Evolutionary conservation across 345 rosid genomes (phyloP).

Genomic region (Reutealis trisperma): DNA sequence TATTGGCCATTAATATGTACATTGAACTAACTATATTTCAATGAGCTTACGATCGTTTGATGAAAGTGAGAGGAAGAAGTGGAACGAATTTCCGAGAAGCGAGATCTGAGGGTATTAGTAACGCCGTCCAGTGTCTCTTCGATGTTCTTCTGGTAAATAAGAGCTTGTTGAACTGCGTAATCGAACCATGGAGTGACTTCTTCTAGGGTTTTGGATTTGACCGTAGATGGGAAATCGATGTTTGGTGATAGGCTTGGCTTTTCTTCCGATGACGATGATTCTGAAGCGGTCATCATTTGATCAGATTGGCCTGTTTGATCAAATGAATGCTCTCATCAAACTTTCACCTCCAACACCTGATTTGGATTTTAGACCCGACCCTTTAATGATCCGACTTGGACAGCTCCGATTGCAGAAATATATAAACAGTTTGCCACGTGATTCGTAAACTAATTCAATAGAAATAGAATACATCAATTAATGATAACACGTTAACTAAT

Average conservation of each 20-base stretch:
- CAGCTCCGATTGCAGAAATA: too few species aligned
- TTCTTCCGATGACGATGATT: constrained; percentile 46
- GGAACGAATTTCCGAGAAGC: constrained; percentile 55
- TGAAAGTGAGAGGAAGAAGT: constrained; percentile 64
- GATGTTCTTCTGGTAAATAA: constrained; percentile 53
- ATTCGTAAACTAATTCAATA: too few species aligned
- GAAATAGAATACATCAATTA: too few species aligned
- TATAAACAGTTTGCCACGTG: too few species aligned
- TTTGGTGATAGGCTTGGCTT: constrained; percentile 22
- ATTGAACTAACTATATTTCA: neutral
- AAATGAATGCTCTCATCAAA: neutral
- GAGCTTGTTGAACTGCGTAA: constrained; percentile 59
- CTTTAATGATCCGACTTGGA: too few species aligned
- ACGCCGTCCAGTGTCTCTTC: constrained; percentile 48
- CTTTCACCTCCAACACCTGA: neutral
- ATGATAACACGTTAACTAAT: too few species aligned
- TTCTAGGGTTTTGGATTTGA: constrained; percentile 46
- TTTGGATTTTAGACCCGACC: too few species aligned
- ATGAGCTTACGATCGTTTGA: constrained; percentile 55
- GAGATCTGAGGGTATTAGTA: constrained; percentile 51
- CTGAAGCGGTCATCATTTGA: constrained; percentile 49
- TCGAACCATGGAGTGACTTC: constrained; percentile 71
- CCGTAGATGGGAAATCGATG: constrained; percentile 21
- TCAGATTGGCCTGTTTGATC: neutral
- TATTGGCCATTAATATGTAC: neutral